phyloP scores from a whole-genome alignment of 768 basidiomycete species.

The Lactarius akahatsu region DNA sequence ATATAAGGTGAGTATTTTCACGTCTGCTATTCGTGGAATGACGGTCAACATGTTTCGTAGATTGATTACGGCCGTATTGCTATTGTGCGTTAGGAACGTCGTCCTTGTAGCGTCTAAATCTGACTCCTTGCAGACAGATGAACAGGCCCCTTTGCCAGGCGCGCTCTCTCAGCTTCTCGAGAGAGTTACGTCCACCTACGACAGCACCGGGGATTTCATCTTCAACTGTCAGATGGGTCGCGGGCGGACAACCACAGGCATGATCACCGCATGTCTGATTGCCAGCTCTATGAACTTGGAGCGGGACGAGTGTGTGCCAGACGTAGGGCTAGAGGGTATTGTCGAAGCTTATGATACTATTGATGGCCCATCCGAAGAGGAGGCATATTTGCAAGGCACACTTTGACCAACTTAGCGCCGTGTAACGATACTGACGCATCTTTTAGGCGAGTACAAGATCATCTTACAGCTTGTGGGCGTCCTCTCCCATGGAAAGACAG shows the following conservation, averaged over 20 bases:
- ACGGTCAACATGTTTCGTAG: slow-evolving; percentile 37
- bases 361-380: slow-evolving; percentile 84
- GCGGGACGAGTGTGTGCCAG: slow-evolving; percentile 41
- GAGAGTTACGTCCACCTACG: slow-evolving; percentile 58
- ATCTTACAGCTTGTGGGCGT: slow-evolving; percentile 93
- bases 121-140: slow-evolving; percentile 71
- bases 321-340: slow-evolving; percentile 38
- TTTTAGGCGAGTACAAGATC: slow-evolving; percentile 90
- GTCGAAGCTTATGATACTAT: slow-evolving; percentile 61
- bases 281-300: slow-evolving; percentile 68
- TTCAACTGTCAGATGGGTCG: slow-evolving; percentile 99
- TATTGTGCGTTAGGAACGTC: slow-evolving; percentile 56
- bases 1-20: slow-evolving; percentile 51
- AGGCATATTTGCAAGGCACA: slow-evolving; percentile 82
- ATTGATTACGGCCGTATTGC: slow-evolving; percentile 88
- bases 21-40: not conserved
- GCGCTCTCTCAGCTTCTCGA: slow-evolving; percentile 78
- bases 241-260: slow-evolving; percentile 92
- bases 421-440: slow-evolving; percentile 2
- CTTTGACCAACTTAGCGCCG: slow-evolving; percentile 2
- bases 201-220: slow-evolving; percentile 70
- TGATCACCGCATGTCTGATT: slow-evolving; percentile 87
- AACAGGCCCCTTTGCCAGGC: slow-evolving; percentile 91
- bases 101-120: not conserved
- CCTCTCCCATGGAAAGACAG: slow-evolving; percentile 86